Evolutionary conservation across 1,139 yeast genomes (phyloP), one percentile per base, ranked within the genome.

Genomic region (Diutina ranongensis): DNA sequence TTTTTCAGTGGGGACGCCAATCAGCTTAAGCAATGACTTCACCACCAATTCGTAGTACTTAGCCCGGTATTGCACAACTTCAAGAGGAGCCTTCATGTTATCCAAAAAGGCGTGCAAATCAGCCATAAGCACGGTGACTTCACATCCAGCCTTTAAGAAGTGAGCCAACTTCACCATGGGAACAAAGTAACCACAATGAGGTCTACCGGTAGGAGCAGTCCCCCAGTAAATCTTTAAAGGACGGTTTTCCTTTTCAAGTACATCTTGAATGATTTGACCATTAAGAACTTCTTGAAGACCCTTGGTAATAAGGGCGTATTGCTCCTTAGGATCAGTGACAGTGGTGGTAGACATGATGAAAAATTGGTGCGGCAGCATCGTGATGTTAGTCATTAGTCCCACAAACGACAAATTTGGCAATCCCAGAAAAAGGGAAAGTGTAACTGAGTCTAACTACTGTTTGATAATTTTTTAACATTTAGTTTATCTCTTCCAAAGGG

Each of bases 171-270:
- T 92, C 51, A 94, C 82, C 97, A 94, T 88, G 47, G 97, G 94
- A 40, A 92, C 98, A 62, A 92, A 88, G 74, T 94, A 94, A 44
- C 97, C 99, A 70, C 97, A 89, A 66, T 94, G 99, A 44, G 97
- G 97, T 64, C 79, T 85, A 45, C 99, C 99, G 5, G 99, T 94
- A 48, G 95, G 95, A 15, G 75, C 75, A 21, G 76, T 70, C 13
- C 97, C 97, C 98, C 97, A 94, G 78, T 94, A 94, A 57, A 94
- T 67, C 59, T 78, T 83, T 54, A 89, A 61, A 4, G 95, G 89
- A 54, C 95, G 76, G 57, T 87, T 76, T 59, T 85, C 83, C 50
- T 77, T 81, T 59, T 82, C 94, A 52, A 92, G 71, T 33, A 88
- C 78, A 58, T 87, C 76, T 61, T 84, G 83, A 65, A 94, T 87